Conservation (phyloP, 352 stramenopile genomes). For the Globisporangium perplexum region DNA sequence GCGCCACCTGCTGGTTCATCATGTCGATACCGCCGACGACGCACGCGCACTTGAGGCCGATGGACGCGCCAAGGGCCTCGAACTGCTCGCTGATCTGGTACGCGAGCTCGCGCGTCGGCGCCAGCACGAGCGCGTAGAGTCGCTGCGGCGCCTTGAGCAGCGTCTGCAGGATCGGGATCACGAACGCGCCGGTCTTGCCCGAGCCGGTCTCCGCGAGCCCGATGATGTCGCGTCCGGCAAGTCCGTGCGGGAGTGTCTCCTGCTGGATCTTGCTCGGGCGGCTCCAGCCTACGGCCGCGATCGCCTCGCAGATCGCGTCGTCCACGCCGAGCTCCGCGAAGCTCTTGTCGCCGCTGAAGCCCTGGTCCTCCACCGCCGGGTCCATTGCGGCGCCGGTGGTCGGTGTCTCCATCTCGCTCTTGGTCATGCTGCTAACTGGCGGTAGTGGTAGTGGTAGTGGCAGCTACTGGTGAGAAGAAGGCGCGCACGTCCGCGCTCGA, state of each 20-base stretch:
- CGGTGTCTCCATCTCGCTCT: not conserved
- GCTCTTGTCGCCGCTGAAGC: constrained; percentile 63
- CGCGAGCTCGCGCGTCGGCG: constrained; percentile 93
- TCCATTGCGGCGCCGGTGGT: not conserved
- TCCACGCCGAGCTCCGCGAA: constrained; percentile 92
- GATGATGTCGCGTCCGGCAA: constrained; percentile 96
- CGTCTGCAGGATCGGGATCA: constrained; percentile 91
- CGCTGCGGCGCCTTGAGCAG: constrained; percentile 89
- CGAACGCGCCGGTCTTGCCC: constrained; percentile 94
- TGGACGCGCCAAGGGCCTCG: constrained; percentile 86
- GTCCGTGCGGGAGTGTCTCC: constrained; percentile 88
- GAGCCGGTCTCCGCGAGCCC: constrained; percentile 94
- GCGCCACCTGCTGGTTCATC: constrained; percentile 95
- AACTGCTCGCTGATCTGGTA: constrained; percentile 97
- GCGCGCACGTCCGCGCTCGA: no score
- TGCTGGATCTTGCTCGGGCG: constrained; percentile 95
- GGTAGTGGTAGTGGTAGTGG: not conserved
- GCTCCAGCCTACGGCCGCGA: constrained; percentile 90
- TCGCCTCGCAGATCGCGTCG: constrained; percentile 88
- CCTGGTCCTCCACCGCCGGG: constrained; percentile 20
- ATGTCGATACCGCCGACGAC: constrained; percentile 97
- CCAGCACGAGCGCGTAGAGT: constrained; percentile 89
- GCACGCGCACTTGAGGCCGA: constrained; percentile 90
- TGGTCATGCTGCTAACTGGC: not conserved
- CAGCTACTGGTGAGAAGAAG: no score